phyloP scores from a whole-genome alignment of 78 protist species.

The Dictyostelium purpureum region DNA sequence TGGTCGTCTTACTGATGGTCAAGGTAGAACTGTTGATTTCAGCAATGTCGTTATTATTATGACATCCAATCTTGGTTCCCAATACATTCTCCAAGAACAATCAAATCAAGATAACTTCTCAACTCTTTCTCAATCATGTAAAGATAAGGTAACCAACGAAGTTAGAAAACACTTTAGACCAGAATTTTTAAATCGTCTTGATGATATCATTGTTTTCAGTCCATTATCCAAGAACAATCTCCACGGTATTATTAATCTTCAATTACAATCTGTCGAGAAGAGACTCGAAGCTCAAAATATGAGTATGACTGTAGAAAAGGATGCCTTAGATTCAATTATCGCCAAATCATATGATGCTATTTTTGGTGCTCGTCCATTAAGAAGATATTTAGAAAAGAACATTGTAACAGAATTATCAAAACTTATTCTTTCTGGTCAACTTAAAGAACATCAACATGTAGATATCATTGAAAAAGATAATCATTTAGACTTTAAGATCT shows the following conservation, averaged over 20 bases:
- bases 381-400: conserved; percentile 92
- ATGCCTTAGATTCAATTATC: conserved; percentile 79
- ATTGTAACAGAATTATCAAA: conserved; percentile 89
- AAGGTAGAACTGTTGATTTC: conserved; percentile 97
- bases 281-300: conserved; percentile 89
- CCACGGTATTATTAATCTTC: conserved; percentile 66
- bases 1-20: conserved; percentile 98
- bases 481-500: background rate
- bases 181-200: conserved; percentile 98
- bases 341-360: conserved; percentile 85
- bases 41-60: conserved; percentile 93
- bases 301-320: conserved; percentile 12
- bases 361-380: conserved; percentile 97
- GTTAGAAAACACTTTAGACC: conserved; percentile 93
- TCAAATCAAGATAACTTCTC: background rate
- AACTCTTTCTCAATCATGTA: conserved; percentile 33
- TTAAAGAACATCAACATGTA: conserved; percentile 38
- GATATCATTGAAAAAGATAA: background rate
- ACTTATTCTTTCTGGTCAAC: conserved; percentile 74
- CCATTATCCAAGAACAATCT: conserved; percentile 82
- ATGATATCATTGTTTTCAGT: conserved; percentile 93
- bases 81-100: conserved; percentile 55
- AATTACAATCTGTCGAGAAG: conserved; percentile 65
- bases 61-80: conserved; percentile 96
- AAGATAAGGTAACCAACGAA: conserved; percentile 85